A percentile compares a stretch with the other conserved stretches of the same genome.
Conservation (phyloP, 768 basidiomycete species). For the Phylloporus scabripes region DNA sequence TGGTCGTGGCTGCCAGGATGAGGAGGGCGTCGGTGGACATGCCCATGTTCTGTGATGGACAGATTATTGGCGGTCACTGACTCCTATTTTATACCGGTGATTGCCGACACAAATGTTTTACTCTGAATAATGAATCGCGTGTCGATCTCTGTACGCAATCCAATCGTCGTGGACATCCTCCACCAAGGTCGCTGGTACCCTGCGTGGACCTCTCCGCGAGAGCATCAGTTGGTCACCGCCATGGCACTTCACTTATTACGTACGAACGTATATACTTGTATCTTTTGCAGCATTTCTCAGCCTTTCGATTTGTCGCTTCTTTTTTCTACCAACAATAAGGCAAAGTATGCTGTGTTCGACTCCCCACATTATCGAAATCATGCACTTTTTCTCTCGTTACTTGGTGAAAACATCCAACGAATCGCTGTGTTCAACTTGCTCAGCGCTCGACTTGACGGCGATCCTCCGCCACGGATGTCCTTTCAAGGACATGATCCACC, state of each 20-base stretch:
- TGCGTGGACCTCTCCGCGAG: no score
- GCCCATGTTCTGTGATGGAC: not conserved
- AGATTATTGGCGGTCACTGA: not conserved
- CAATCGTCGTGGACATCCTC: not conserved
- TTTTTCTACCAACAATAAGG: no score
- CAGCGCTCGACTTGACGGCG: not conserved
- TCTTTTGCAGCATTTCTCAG: no score
- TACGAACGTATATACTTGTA: no score
- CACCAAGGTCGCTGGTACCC: no score
- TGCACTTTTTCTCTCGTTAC: not conserved
- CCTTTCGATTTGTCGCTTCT: no score
- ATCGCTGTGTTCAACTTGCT: not conserved
- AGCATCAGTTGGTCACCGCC: no score
- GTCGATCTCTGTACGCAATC: no score
- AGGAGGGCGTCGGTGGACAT: not conserved
- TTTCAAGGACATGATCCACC: not conserved
- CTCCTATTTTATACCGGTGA: not conserved
- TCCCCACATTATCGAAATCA: no score
- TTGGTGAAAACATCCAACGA: not conserved
- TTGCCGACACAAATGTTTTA: not conserved
- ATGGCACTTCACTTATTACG: no score
- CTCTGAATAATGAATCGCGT: no score
- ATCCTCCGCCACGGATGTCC: not conserved
- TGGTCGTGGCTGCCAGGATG: constrained; percentile 6
- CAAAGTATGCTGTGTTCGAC: no score